Base-by-base conservation (phyloP, 805 yeast species). In the Lipomyces chichibuensis region DNA sequence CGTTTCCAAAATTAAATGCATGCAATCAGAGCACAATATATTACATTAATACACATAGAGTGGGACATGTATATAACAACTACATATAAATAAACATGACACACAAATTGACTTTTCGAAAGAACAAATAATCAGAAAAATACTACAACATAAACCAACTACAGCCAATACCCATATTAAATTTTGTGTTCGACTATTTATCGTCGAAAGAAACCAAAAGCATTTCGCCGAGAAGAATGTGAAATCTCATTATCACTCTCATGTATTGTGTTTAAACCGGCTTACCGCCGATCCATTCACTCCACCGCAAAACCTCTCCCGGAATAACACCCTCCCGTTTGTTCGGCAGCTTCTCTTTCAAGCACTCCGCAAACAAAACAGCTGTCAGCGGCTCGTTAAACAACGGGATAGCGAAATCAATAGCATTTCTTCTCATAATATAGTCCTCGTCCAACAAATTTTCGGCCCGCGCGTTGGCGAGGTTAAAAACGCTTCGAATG, bases 391-490 rank as follows among this genome's bases (percentile, higher is more conserved):
- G 97, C 82, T 95, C 99, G 77, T 94, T 95, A 84, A 95, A 94
- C 77, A 95, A 83, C 55, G 99, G 97, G 75, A 94, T 89, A 68
- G 91, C 98, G 78, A 95, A 95, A 79, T 95, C 99, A 81, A 95
- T 96, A 59, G 99, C 98, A 79, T 95, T 95, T 83, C 99, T 89
- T 84, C 99, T 89, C 99, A 95, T 95, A 66, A 94, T 88, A 79
- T 95, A 95, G 80, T 95, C 98, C 79, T 90, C 89, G 76, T 95
- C 98, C 71, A 86, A 79, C 71, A 91, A 84, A 71, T 85, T 81
- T 75, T 91, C 96, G 56, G 98, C 99, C 78, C 97, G 87, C 55
- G 91, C 89, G 74, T 84, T 84, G 63, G 99, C 98, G 75, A 95
- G 85, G 82, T 95, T 95, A 85, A 94, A 88, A 20, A 95, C 99